phyloP scores from a whole-genome alignment of 768 basidiomycete genomes.

The Steccherinum ochraceum region DNA sequence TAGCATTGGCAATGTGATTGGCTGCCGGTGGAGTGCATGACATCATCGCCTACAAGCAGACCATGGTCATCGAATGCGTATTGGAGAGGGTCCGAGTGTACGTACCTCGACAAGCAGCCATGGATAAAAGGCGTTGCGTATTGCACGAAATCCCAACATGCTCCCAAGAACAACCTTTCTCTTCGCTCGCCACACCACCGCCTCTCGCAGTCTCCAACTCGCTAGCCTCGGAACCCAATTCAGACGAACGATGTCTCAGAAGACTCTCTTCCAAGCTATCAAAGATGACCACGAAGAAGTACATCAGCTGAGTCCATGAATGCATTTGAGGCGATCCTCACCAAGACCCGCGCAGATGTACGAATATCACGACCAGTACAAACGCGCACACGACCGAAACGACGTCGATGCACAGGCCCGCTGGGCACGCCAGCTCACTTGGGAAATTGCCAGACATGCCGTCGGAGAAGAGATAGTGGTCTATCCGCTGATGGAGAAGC shows the following conservation, averaged over 20 bases:
- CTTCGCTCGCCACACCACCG: too few species aligned
- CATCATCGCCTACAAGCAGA: too few species aligned
- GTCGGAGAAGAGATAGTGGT: slow-evolving; percentile 59
- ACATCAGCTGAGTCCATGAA: background rate
- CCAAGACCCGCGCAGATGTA: slow-evolving; percentile 37
- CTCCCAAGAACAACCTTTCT: background rate
- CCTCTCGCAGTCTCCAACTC: background rate
- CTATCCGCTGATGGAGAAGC: slow-evolving; percentile 55
- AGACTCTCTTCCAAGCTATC: slow-evolving; percentile 35
- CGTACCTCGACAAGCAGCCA: too few species aligned
- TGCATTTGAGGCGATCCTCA: background rate
- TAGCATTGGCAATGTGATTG: too few species aligned
- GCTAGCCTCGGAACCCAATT: background rate
- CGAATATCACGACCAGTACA: slow-evolving; percentile 47
- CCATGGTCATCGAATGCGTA: too few species aligned
- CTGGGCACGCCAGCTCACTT: slow-evolving; percentile 50
- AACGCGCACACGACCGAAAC: slow-evolving; percentile 24
- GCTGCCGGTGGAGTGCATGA: too few species aligned
- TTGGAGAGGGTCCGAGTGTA: too few species aligned
- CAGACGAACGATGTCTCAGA: slow-evolving; percentile 18
- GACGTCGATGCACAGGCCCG: slow-evolving; percentile 42
- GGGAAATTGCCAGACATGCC: slow-evolving; percentile 58
- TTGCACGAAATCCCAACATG: too few species aligned
- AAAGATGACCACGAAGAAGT: slow-evolving; percentile 48
- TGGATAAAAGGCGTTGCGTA: too few species aligned